Conservation (phyloP, 352 stramenopile genomes). For the Globisporangium solare region DNA sequence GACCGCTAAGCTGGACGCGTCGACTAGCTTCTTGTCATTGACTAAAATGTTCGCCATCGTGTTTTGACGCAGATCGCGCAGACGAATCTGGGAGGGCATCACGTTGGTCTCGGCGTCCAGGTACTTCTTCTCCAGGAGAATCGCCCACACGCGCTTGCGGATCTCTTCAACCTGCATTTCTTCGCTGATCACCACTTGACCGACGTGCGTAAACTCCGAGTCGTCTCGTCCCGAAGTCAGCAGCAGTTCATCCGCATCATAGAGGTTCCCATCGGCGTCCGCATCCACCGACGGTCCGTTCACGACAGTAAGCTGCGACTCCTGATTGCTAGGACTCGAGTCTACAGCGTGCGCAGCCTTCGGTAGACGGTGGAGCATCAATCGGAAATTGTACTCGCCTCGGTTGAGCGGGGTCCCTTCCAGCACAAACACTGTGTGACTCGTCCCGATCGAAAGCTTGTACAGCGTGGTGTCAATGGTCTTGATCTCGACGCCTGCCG, state of each 20-base stretch:
- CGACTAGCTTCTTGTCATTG: conserved; percentile 50
- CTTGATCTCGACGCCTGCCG: conserved; percentile 76
- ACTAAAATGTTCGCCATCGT: conserved; percentile 63
- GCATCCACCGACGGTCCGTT: conserved; percentile 10
- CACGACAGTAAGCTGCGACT: conserved; percentile 18
- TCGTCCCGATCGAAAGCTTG: conserved; percentile 68
- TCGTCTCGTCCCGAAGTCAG: conserved; percentile 49
- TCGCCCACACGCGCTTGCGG: conserved; percentile 37
- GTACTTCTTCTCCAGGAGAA: conserved; percentile 37
- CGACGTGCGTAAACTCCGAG: conserved; percentile 45
- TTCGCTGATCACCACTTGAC: conserved; percentile 67
- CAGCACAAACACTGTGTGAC: conserved; percentile 60
- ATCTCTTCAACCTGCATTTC: conserved; percentile 75
- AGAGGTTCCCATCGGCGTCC: conserved; percentile 23
- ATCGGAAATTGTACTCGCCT: conserved; percentile 73
- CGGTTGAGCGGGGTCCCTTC: conserved; percentile 60
- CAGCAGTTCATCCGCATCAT: conserved; percentile 62
- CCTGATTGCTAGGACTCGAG: conserved; percentile 15
- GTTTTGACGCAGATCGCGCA: conserved; percentile 65
- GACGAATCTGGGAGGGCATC: conserved; percentile 36
- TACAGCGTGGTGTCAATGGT: conserved; percentile 68
- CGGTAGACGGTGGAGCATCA: conserved; percentile 49
- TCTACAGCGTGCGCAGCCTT: conserved; percentile 1
- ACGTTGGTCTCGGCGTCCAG: conserved; percentile 27
- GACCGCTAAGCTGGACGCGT: conserved; percentile 64